Base-by-base conservation (phyloP, 1,139 yeast species). In the Yamadazyma triangularis region DNA sequence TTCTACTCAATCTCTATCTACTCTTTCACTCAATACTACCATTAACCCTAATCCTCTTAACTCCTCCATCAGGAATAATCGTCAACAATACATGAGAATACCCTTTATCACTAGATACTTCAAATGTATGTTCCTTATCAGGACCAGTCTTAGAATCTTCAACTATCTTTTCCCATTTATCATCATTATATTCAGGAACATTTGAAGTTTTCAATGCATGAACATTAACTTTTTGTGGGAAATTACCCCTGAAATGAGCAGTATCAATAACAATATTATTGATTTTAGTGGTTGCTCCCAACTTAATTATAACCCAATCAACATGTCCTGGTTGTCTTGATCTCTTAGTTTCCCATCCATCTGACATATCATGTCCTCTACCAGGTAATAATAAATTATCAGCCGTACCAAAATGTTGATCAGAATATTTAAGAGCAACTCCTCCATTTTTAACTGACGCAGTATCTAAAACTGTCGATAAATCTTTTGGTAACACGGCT, bases 321-420 rank as follows among this genome's bases (percentile, higher is more conserved):
- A 73, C 77, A 55, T 89, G 97, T 25, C 86, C 89, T 4, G 79
- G 73, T 13, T 64, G 70, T 55, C 97, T 73, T 1, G 96, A 86
- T 53, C 97, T 76, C 45, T 77, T 77, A n/a, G 97, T 89, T 57
- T 89, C 97, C 97, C 97, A 89, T 11, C 98, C 98, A 51, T 91
- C 96, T 28, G 94, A 79, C 97, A 91, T 89, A 57, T 89, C 96
- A 45, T 71, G 76, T 28, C 98, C 98, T 40, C 96, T 76, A 8
- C 97, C 97, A 4, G 96, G 96, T 36, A 91, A 69, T 35, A 89
- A 63, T 42, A 89, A 66, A 59, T 89, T 89, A 55, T 84, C 93
- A 24, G 89, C 95, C 25, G 88, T 73, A 24, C 96, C 95, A 51
- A 89, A 89, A 60, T 88, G 96, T 60, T 89, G 95, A 60, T 89